These are phyloP conservation scores for Candida gigantensis DNA, from an alignment of 1,139 yeast genomes.

Conservation along the genomic window DNA sequence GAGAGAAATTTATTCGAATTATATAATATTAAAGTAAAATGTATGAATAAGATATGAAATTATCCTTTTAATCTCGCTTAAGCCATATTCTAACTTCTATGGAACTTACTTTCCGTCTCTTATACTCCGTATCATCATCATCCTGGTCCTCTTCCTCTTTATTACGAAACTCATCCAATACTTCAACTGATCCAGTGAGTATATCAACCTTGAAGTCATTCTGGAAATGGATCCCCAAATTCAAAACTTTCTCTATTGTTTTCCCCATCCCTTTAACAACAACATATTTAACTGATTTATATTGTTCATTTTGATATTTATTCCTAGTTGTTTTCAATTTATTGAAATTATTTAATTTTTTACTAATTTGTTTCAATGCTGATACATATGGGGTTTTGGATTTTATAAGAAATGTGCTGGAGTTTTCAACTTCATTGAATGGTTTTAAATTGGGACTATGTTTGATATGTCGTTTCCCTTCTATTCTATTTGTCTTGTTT, in stretches of 20 bases:
- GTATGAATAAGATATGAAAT: conserved; percentile 23
- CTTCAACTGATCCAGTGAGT: conserved; percentile 58
- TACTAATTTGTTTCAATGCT: conserved; percentile 58
- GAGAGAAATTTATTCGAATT: conserved; percentile 51
- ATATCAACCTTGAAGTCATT: conserved; percentile 51
- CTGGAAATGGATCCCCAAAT: conserved; percentile 53
- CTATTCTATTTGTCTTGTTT: not conserved
- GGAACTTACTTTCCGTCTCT: conserved; percentile 57
- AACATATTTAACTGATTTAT: conserved; percentile 43
- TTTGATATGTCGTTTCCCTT: conserved; percentile 32
- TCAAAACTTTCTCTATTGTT: conserved; percentile 55
- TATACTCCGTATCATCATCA: conserved; percentile 40
- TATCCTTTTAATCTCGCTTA: conserved; percentile 22
- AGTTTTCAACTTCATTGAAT: conserved; percentile 34
- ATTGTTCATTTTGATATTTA: conserved; percentile 41
- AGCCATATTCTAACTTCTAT: conserved; percentile 56
- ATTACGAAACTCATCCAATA: conserved; percentile 58
- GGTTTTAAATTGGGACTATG: conserved; percentile 45
- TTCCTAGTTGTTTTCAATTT: conserved; percentile 19
- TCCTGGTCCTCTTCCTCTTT: conserved; percentile 30
- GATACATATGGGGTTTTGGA: conserved; percentile 62
- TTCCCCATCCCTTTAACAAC: conserved; percentile 70
- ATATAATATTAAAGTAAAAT: conserved; percentile 39
- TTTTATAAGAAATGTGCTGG: conserved; percentile 56
- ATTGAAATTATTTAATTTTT: conserved; percentile 42